A percentile compares a stretch with the other conserved stretches of the same genome.
Evolutionary conservation across 805 yeast species (phyloP).

Genomic region (Teunomyces aglyptinius): DNA sequence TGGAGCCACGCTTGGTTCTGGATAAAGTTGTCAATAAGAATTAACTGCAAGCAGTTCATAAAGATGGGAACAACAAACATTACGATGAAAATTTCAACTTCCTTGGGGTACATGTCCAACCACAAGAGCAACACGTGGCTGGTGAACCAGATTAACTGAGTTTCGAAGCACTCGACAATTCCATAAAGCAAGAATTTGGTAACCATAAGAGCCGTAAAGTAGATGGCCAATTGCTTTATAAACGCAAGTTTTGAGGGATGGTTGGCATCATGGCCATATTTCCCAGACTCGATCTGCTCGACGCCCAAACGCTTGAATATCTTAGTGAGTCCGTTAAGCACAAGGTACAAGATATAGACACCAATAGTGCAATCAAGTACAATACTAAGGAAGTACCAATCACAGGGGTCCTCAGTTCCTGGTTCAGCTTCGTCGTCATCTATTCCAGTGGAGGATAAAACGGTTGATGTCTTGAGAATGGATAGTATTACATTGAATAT

Average conservation of each 20-base stretch:
- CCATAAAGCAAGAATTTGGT: conserved; percentile 68
- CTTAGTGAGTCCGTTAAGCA: conserved; percentile 47
- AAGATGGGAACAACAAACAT: conserved; percentile 77
- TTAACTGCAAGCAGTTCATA: conserved; percentile 71
- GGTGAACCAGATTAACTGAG: conserved; percentile 45
- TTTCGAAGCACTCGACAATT: conserved; percentile 64
- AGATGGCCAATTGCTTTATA: conserved; percentile 67
- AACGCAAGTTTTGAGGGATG: conserved; percentile 51
- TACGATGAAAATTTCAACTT: conserved; percentile 78
- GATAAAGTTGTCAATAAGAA: conserved; percentile 71
- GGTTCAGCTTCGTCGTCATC: conserved; percentile 5
- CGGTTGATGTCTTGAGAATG: conserved; percentile 44
- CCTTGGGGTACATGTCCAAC: conserved; percentile 75
- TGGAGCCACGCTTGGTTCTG: conserved; percentile 48
- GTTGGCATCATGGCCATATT: conserved; percentile 64
- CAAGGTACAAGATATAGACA: conserved; percentile 66
- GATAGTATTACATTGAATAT: conserved; percentile 72
- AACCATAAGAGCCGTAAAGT: conserved; percentile 58
- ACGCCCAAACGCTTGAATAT: conserved; percentile 45
- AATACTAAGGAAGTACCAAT: conserved; percentile 89
- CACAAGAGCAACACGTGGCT: conserved; percentile 79
- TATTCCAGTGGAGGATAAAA: background rate
- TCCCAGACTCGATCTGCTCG: conserved; percentile 50
- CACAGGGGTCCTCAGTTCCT: conserved; percentile 63
- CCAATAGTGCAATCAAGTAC: conserved; percentile 93